Base-by-base conservation (phyloP, 495 filamentous ascomycete genomes). In the Penicillium bovifimosum region DNA sequence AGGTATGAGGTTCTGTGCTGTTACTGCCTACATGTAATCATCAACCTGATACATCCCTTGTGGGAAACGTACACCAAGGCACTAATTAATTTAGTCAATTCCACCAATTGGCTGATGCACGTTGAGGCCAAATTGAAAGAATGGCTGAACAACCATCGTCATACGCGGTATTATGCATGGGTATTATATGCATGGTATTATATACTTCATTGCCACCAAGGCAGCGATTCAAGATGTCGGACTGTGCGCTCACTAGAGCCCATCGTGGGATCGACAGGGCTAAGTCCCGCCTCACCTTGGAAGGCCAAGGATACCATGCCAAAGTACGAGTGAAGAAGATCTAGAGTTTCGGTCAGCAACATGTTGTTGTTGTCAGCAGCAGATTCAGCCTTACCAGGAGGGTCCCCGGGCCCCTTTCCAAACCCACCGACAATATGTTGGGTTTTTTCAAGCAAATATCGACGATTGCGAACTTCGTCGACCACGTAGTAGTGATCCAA, bases 341-440 rank as follows among this genome's bases (percentile, higher is more conserved):
- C 93, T 73, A 39, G 6, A 17, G 40, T 31, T 52, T 50, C 20
- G 55, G 47, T 65, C 31, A 65, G 56, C 31, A 50, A 31, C 6
- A 16, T 16, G 5, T 39, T 41, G 33, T 51, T 16, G 51, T 40
- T 47, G 13, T 3, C 2, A 24, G 20, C 20, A 24, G 20, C 20
- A 24, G 20, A 24, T 24, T 45, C 11, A 44, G 20, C 16, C 74
- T 58, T 66, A 83, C 81, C 81, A 41, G 93, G 93, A 53, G 81
- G 80, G 51, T 88, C 83, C 26, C 88, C 87, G 0, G 89, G 84
- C 9, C 79, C 63, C 61, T 98, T 97, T 5, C 85, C 85, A 70
- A 97, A 96, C 0, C 93, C 93, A 42, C 93, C 93, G 14, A 96
- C 83, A 18, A 82, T 60, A 66, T 98, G 93, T 60, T 96, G 91